These are phyloP conservation scores for Naganishia liquefaciens DNA, from an alignment of 1,284 basidiomycete species.

Conservation along the genomic window DNA sequence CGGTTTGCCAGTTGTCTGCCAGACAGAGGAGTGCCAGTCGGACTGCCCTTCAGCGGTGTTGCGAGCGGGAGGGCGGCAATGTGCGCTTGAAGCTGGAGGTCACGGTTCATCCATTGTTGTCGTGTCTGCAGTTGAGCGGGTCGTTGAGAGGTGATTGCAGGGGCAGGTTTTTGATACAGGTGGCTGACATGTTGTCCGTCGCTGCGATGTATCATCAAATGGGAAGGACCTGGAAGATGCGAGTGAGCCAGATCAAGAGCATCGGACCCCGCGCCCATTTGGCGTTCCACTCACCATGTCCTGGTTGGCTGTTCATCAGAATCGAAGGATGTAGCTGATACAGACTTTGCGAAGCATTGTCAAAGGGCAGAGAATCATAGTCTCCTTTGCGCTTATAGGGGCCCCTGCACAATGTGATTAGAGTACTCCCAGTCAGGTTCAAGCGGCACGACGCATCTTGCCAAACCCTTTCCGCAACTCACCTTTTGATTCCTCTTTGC, in stretches of 20 bases:
- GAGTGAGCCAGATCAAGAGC: too few species aligned
- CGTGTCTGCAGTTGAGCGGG: background rate
- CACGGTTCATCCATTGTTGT: background rate
- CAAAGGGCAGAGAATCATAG: too few species aligned
- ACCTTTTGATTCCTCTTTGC: slow-evolving; percentile 48
- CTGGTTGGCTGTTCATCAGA: too few species aligned
- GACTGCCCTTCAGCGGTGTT: slow-evolving; percentile 19
- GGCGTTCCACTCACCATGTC: too few species aligned
- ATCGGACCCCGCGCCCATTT: too few species aligned
- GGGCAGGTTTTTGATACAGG: background rate
- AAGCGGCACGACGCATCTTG: too few species aligned
- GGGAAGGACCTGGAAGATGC: too few species aligned
- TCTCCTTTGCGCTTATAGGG: slow-evolving; percentile 20
- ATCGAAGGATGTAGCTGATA: too few species aligned
- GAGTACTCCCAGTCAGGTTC: background rate
- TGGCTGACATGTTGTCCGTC: background rate
- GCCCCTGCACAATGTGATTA: slow-evolving; percentile 3
- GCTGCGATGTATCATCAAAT: too few species aligned
- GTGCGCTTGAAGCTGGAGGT: slow-evolving; percentile 10
- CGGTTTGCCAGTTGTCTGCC: background rate
- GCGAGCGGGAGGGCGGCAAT: slow-evolving; percentile 19
- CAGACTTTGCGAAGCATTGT: too few species aligned
- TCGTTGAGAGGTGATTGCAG: too few species aligned
- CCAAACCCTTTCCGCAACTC: slow-evolving; percentile 10
- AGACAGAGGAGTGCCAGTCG: background rate